These are phyloP conservation scores for Vitis hybrid DNA, from an alignment of 177 flowering plant species.

Conservation along the genomic window DNA sequence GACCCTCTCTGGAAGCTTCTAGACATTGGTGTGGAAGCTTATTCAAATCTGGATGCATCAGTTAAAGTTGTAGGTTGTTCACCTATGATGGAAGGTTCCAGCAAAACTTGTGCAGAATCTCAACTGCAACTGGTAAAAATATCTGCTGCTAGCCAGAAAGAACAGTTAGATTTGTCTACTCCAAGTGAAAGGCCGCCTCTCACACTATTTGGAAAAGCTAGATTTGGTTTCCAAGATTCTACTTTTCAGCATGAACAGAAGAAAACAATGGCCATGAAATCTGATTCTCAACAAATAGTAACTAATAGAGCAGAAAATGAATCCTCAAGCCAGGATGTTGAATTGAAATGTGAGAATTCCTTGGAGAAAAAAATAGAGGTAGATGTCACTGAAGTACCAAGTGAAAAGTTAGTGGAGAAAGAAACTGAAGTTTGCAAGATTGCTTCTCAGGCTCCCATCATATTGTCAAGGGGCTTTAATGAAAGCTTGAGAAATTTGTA, in stretches of 20 bases:
- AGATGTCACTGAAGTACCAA: conserved; percentile 17
- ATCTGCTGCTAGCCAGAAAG: conserved; percentile 16
- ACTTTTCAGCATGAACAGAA: conserved; percentile 11
- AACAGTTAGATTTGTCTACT: conserved; percentile 38
- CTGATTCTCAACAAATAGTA: conserved; percentile 4
- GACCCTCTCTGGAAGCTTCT: conserved; percentile 73
- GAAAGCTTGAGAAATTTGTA: conserved; percentile 61
- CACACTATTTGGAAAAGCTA: conserved; percentile 84
- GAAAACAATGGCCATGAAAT: conserved; percentile 2
- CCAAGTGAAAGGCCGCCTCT: conserved; percentile 43
- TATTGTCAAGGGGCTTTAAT: conserved; percentile 33
- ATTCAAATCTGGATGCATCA: conserved; percentile 16
- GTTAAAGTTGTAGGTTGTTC: conserved; percentile 14
- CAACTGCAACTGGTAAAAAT: conserved; percentile 15
- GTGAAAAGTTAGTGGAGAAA: conserved; percentile 13
- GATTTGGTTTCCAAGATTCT: conserved; percentile 43
- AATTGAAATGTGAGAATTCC: conserved; percentile 4
- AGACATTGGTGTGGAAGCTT: conserved; percentile 38
- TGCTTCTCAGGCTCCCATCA: conserved; percentile 15
- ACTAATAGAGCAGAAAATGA: conserved; percentile 6
- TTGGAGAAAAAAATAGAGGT: not conserved
- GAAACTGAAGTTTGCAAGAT: conserved; percentile 14
- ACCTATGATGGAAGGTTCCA: conserved; percentile 17
- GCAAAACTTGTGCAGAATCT: conserved; percentile 17
- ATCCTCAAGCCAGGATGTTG: not conserved